Evolutionary conservation across 2,329 filamentous ascomycete genomes (phyloP), one percentile per base, ranked within the genome.

Genomic region (Trichoderma breve): DNA sequence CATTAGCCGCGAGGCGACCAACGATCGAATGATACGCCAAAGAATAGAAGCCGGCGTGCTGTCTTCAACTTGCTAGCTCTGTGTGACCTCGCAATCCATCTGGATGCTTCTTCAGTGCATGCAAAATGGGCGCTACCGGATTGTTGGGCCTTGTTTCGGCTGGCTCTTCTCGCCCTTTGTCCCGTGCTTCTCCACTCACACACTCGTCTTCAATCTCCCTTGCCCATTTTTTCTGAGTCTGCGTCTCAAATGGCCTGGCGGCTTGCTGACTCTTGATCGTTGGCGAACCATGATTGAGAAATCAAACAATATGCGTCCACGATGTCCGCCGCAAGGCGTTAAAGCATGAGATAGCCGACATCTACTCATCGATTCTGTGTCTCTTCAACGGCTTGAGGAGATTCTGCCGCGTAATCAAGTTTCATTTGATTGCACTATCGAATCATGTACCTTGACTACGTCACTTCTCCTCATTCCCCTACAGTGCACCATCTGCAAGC

Each of bases 91-190:
- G 53, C 28, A n/a, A 57, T 60, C 32, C 36, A 55, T 67, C 65
- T 61, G 62, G 32, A n/a, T 58, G 60, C 14, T 36, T 36, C 34
- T 28, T 26, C 43, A 55, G 65, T 69, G 24, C 53, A 78, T 78
- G 77, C 76, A 79, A 71, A 75, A 70, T 74, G 75, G 72, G 77
- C 77, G 78, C 76, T 78, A 78, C 79, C 79, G 76, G 73, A 76
- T 73, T 75, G 69, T 76, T 75, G 79, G 79, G 75, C 74, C 74
- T 55, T 74, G 58, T 21, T 62, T 51, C 70, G 53, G 58, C 66
- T 71, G 36, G 51, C 34, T 36, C 53, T 62, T 24, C n/a, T 51
- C 43, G n/a, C 24, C 24, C 28, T 34, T 21, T 43, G 51, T 26
- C 55, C 58, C 53, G 14, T 70, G 51, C 18, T 60, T 47, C 58